phyloP scores from a whole-genome alignment of 352 stramenopile species.

The Blastocystis sp. region DNA sequence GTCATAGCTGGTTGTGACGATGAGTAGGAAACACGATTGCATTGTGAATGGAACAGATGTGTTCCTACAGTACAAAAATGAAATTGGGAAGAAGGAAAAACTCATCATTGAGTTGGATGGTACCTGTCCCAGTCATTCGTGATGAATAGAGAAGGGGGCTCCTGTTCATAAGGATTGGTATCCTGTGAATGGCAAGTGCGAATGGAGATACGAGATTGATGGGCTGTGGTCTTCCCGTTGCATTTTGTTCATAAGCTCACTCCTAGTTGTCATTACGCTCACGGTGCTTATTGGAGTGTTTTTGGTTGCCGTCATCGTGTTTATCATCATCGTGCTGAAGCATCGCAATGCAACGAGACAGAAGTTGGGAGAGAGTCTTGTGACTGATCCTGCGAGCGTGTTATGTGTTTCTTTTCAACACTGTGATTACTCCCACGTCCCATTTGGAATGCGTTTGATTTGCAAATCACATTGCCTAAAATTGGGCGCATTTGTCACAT shows the following conservation, averaged over 20 bases:
- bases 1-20: neutral
- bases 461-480: too few relatives aligned
- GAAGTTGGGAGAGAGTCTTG: neutral
- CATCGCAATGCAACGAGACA: neutral
- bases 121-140: neutral
- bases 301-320: neutral
- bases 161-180: neutral
- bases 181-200: neutral
- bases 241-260: neutral
- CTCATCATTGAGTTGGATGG: neutral
- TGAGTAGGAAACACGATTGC: neutral
- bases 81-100: neutral
- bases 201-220: neutral
- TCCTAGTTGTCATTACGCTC: neutral
- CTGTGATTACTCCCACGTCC: too few relatives aligned
- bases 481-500: too few relatives aligned
- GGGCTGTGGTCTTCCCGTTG: neutral
- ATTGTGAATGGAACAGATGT: neutral
- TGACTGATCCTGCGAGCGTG: neutral
- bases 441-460: too few relatives aligned
- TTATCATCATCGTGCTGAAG: neutral
- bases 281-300: neutral
- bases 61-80: neutral
- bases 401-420: neutral
- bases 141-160: neutral